Percentiles rank a stretch among this genome's conserved stretches.
Evolutionary conservation across 306 rosid genomes (phyloP).

Genomic region (Cotoneaster glaucophyllus): DNA sequence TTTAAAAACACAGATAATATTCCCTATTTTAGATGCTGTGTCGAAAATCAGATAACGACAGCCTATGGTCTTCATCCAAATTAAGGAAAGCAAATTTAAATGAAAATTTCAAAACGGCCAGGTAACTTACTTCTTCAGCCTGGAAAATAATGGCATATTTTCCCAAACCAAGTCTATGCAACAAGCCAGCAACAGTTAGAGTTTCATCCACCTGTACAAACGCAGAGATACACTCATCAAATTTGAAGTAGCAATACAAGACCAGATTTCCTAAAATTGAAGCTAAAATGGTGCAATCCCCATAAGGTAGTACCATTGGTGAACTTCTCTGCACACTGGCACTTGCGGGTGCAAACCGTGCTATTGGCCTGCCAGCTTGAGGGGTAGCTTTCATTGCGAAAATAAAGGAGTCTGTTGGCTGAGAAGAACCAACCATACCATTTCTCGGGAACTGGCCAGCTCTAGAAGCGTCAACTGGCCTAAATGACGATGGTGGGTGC

Average conservation of each 20-base stretch:
- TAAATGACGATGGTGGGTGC: conserved; percentile 21
- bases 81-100: not conserved
- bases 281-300: not conserved
- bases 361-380: conserved; percentile 26
- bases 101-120: not conserved
- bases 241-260: not conserved
- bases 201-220: conserved; percentile 33
- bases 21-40: not conserved
- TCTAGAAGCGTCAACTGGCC: conserved; percentile 27
- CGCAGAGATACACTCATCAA: not conserved
- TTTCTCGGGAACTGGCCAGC: conserved; percentile 24
- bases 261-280: not conserved
- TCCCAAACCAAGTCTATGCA: conserved; percentile 53
- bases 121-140: conserved; percentile 56
- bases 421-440: conserved; percentile 23
- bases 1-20: not conserved
- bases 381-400: conserved; percentile 16
- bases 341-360: conserved; percentile 22
- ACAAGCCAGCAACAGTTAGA: conserved; percentile 40
- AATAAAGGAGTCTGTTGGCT: conserved; percentile 21
- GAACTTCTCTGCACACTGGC: conserved; percentile 24
- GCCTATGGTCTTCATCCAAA: not conserved
- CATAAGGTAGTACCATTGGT: conserved; percentile 24
- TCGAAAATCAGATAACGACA: no score
- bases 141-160: conserved; percentile 48